phyloP scores from a whole-genome alignment of 2,329 filamentous ascomycete species.

The Cephalotrichum gorgonifer region DNA sequence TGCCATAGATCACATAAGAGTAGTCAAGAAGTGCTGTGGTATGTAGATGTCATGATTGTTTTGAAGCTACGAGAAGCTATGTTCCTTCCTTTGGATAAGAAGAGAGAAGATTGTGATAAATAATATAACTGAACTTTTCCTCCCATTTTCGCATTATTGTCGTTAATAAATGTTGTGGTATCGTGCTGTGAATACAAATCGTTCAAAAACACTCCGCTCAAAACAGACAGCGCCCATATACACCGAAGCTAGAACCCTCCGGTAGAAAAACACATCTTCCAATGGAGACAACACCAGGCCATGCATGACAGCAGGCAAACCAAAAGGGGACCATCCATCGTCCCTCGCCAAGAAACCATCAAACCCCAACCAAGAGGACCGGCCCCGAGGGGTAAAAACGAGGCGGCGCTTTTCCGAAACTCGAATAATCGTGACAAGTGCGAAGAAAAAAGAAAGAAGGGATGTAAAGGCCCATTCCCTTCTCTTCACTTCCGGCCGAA shows the following conservation, averaged over 20 bases:
- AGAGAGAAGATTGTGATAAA: neutral
- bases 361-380: too few relatives aligned
- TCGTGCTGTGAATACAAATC: neutral
- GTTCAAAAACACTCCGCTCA: neutral
- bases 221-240: neutral
- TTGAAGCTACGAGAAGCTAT: too few relatives aligned
- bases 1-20: neutral
- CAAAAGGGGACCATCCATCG: neutral
- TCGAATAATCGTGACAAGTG: neutral
- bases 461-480: too few relatives aligned
- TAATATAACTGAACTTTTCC: too few relatives aligned
- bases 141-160: neutral
- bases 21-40: neutral
- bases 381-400: too few relatives aligned
- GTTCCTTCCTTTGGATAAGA: neutral
- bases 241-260: neutral
- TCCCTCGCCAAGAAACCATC: neutral
- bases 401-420: neutral
- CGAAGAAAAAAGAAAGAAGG: neutral
- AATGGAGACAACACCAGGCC: too few relatives aligned
- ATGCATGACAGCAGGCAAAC: neutral
- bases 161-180: neutral
- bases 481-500: conserved; percentile 34
- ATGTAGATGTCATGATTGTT: neutral
- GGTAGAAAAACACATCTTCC: too few relatives aligned